Evolutionary conservation across 352 stramenopile genomes (phyloP).

Genomic region (Hyaloperonospora brassicae): DNA sequence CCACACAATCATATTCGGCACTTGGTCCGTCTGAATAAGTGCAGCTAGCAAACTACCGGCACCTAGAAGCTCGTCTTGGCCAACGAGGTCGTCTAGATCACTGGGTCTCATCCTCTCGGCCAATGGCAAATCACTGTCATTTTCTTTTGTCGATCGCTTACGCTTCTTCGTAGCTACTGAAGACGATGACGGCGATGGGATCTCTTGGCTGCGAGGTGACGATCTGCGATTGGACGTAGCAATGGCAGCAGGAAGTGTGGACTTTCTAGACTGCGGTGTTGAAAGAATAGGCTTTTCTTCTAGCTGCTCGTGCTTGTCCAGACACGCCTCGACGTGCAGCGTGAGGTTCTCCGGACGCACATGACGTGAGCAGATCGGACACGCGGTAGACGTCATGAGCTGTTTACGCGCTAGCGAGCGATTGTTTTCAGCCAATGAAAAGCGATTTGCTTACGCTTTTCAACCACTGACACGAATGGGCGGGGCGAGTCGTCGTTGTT

Average conservation of each 20-base stretch:
- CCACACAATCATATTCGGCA: slow-evolving; percentile 85
- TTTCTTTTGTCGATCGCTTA: slow-evolving; percentile 25
- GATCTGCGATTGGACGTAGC: slow-evolving; percentile 12
- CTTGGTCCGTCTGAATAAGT: slow-evolving; percentile 56
- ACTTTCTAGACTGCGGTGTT: slow-evolving; percentile 12
- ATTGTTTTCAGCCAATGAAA: no score
- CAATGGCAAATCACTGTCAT: slow-evolving; percentile 37
- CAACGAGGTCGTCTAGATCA: slow-evolving; percentile 52
- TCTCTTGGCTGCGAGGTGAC: not conserved
- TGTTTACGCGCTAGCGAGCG: not conserved
- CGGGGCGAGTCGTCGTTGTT: no score
- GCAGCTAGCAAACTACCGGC: slow-evolving; percentile 50
- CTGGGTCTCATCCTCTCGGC: slow-evolving; percentile 70
- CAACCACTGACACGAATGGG: no score
- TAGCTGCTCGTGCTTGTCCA: slow-evolving; percentile 25
- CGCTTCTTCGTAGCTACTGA: slow-evolving; percentile 39
- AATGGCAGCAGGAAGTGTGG: slow-evolving; percentile 6
- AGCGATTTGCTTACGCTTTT: no score
- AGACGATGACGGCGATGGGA: slow-evolving; percentile 7
- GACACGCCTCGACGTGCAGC: slow-evolving; percentile 67
- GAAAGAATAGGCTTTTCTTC: slow-evolving; percentile 14
- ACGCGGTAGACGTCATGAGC: slow-evolving; percentile 34
- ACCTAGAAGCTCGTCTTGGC: slow-evolving; percentile 57
- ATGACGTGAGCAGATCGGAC: slow-evolving; percentile 72
- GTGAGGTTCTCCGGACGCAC: slow-evolving; percentile 64